Conservation (phyloP, 2,329 filamentous ascomycete species). For the Bipolaris oryzae region DNA sequence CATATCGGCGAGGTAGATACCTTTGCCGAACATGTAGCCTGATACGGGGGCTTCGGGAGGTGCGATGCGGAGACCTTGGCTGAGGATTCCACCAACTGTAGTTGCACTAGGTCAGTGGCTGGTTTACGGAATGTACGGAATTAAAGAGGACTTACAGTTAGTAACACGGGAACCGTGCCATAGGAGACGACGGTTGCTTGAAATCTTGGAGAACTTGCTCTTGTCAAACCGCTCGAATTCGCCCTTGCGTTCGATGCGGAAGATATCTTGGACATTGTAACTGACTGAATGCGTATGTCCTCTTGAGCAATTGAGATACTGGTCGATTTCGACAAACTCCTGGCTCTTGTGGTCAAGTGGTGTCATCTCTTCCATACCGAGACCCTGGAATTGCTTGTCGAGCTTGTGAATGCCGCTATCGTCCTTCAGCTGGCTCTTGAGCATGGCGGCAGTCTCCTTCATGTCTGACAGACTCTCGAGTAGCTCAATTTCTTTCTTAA, state of each 20-base stretch:
- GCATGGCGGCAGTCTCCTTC: slow-evolving; percentile 79
- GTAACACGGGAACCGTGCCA: slow-evolving; percentile 87
- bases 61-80: slow-evolving; percentile 87
- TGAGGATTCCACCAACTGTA: slow-evolving; percentile 76
- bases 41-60: slow-evolving; percentile 79
- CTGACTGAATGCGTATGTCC: slow-evolving; percentile 68
- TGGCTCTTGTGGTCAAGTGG: slow-evolving; percentile 62
- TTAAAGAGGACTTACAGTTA: slow-evolving; percentile 60
- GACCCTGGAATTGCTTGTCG: slow-evolving; percentile 73
- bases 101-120: background rate
- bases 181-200: slow-evolving; percentile 74
- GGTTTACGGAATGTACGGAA: background rate
- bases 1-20: slow-evolving; percentile 87
- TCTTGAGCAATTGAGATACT: slow-evolving; percentile 70
- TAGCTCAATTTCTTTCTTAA: slow-evolving; percentile 79
- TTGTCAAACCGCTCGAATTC: slow-evolving; percentile 72
- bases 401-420: slow-evolving; percentile 64
- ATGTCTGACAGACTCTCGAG: slow-evolving; percentile 83
- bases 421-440: slow-evolving; percentile 66
- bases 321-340: slow-evolving; percentile 69
- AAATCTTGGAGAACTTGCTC: slow-evolving; percentile 58
- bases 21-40: slow-evolving; percentile 90
- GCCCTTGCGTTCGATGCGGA: slow-evolving; percentile 77
- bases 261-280: slow-evolving; percentile 74
- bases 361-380: slow-evolving; percentile 79